Evolutionary conservation across 805 yeast species (phyloP).

Genomic region (Teunomyces barrocoloradensis): DNA sequence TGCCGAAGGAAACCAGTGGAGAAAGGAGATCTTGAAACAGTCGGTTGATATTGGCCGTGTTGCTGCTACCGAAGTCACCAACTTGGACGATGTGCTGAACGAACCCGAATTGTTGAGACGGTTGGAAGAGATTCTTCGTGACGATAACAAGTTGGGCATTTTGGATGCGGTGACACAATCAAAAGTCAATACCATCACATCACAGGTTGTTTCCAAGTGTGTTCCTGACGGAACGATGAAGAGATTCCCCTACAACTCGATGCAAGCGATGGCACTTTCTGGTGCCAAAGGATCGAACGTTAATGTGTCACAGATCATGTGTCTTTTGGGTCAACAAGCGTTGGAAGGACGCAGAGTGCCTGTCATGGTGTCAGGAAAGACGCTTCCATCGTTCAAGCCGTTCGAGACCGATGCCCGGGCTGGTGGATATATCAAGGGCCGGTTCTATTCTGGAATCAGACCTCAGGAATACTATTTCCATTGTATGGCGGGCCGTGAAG

Average conservation of each 20-base stretch:
- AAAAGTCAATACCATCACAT: constrained; percentile 86
- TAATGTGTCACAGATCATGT: constrained; percentile 98
- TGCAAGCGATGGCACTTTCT: constrained; percentile 98
- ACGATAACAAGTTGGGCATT: constrained; percentile 86
- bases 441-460: constrained; percentile 95
- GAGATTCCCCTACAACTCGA: constrained; percentile 89
- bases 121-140: constrained; percentile 91
- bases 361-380: constrained; percentile 97
- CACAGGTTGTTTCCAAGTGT: constrained; percentile 92
- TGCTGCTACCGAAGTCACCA: constrained; percentile 94
- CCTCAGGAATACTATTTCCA: constrained; percentile 99
- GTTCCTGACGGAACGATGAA: constrained; percentile 97
- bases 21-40: constrained; percentile 75
- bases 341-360: constrained; percentile 99
- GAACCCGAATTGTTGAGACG: constrained; percentile 83
- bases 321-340: constrained; percentile 98
- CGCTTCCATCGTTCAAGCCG: constrained; percentile 94
- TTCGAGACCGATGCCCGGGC: constrained; percentile 97
- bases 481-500: constrained; percentile 99
- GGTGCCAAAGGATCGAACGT: constrained; percentile 99
- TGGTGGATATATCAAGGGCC: constrained; percentile 96
- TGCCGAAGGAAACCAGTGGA: constrained; percentile 84
- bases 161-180: constrained; percentile 94
- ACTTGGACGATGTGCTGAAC: constrained; percentile 48
- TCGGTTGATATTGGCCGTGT: constrained; percentile 81